Percentiles rank a stretch among this genome's conserved stretches.
Conservation (phyloP, 768 basidiomycete genomes). For the Naganishia kalamii region DNA sequence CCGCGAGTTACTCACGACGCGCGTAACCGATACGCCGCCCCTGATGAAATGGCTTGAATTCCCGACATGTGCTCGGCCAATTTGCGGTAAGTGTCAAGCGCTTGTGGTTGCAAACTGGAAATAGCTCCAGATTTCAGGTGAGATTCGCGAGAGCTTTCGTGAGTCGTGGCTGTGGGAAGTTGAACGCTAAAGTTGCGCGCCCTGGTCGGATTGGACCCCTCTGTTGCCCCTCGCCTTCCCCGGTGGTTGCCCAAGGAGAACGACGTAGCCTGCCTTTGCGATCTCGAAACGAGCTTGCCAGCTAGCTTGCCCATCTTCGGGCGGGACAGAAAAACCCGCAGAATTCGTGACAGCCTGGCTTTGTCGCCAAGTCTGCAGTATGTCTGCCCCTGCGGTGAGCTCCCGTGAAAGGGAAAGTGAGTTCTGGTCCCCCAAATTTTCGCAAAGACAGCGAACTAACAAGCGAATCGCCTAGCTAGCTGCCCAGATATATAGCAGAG, state of each 20-base stretch:
- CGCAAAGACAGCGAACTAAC: background rate
- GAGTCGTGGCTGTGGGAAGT: background rate
- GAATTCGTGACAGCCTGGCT: background rate
- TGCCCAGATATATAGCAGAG: background rate
- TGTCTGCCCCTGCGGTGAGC: background rate
- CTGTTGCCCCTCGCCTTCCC: constrained; percentile 15
- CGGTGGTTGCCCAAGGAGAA: background rate
- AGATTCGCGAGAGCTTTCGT: too few relatives aligned
- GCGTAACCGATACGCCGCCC: background rate
- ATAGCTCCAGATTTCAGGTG: too few relatives aligned
- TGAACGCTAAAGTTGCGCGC: background rate
- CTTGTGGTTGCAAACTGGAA: background rate
- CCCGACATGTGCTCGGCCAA: background rate
- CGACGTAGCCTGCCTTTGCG: background rate
- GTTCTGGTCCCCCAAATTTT: constrained; percentile 15
- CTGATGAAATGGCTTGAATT: background rate
- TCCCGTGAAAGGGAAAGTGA: background rate
- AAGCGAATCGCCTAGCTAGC: background rate
- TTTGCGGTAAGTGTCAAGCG: background rate
- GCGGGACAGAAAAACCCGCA: background rate
- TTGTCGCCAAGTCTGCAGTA: background rate
- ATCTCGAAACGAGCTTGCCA: background rate
- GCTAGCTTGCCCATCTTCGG: background rate
- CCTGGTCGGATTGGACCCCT: background rate
- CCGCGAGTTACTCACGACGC: background rate